Base-by-base conservation (phyloP, 176 grass and related monocot species). In the Calamus simplicifolius region DNA sequence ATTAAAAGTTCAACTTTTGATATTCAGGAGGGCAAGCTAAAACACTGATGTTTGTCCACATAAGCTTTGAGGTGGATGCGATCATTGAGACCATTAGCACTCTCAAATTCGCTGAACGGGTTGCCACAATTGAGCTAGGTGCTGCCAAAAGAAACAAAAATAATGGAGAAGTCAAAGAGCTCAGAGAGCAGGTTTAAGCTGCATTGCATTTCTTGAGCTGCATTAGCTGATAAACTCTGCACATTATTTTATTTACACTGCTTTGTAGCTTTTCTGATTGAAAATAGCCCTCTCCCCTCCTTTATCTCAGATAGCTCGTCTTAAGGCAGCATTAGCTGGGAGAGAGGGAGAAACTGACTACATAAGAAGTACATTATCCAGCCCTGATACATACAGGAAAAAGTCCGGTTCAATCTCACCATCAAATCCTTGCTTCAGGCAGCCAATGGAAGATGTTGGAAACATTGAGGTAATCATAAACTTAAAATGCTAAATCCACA, bases 81-180 rank as follows among this genome's bases (percentile, higher is more conserved):
- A 12, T 68, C 15, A 29, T 52, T 43, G 65, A 68, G 65, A 68
- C 65, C 23, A 2, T 68, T 56, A 56, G 65, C 27, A 68, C 65
- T 16, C 65, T 68, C 65, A 68, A 68, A 43, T 68, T 68, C 19
- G 65, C 65, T 16, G 65, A 68, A 21, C 51, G 65, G 4, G 65
- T 68, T 56, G 65, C 65, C 0, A 56, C 51, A 3, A 17, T 68
- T 55, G 65, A 68, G 27, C 65, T 68, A 23, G 65, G 65, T 26
- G 52, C 65, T 25, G 52, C 65, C 18, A 27, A 55, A 27, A 19
- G 16, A 43, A 68, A 68, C 52, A 68, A 68, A 27, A 27, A 68
- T 7, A 68, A 12, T 30, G 51, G 65, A 28, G 65, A 68, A 55
- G 2, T 68, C 28, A 68, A 56, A 29, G 65, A 68, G 29, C 65